Conservation (phyloP, 192 early-diverging fungal genomes). For the Spinellus fusiger region DNA sequence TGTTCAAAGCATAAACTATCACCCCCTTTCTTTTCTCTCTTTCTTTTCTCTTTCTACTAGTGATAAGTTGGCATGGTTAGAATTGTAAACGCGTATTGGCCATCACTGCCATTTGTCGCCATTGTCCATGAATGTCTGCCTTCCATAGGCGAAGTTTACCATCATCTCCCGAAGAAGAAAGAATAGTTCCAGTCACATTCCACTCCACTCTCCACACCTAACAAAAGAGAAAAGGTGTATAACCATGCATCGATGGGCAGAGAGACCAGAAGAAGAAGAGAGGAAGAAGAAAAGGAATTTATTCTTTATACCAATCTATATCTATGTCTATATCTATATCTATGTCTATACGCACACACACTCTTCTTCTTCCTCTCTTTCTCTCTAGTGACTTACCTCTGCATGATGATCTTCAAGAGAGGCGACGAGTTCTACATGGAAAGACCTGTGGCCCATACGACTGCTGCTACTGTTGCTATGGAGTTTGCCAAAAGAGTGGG, state of each 20-base stretch:
- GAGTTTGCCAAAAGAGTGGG: slow-evolving; percentile 1
- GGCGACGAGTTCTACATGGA: slow-evolving; percentile 50
- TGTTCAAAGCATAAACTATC: too few species aligned
- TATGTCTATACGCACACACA: background rate
- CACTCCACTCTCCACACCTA: slow-evolving; percentile 46
- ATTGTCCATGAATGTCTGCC: slow-evolving; percentile 46
- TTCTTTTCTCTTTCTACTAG: too few species aligned
- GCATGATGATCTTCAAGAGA: slow-evolving; percentile 59
- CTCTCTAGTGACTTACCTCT: slow-evolving; percentile 24
- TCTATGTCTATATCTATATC: background rate
- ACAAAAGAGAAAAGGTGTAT: background rate
- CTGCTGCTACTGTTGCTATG: slow-evolving; percentile 21
- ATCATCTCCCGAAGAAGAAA: slow-evolving; percentile 77
- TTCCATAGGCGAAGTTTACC: slow-evolving; percentile 81
- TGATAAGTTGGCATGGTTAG: too few species aligned
- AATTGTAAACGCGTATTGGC: slow-evolving; percentile 49
- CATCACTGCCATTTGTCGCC: slow-evolving; percentile 58
- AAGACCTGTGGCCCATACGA: slow-evolving; percentile 28
- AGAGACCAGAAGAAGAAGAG: background rate
- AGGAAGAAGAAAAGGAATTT: too few species aligned
- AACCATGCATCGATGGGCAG: background rate
- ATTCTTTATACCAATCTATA: background rate
- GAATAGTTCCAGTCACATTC: slow-evolving; percentile 80
- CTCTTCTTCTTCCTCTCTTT: background rate
- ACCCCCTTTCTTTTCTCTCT: too few species aligned